Evolutionary conservation across 306 rosid genomes (phyloP), one percentile per base, ranked within the genome.

Genomic region (Citrullus amarus): DNA sequence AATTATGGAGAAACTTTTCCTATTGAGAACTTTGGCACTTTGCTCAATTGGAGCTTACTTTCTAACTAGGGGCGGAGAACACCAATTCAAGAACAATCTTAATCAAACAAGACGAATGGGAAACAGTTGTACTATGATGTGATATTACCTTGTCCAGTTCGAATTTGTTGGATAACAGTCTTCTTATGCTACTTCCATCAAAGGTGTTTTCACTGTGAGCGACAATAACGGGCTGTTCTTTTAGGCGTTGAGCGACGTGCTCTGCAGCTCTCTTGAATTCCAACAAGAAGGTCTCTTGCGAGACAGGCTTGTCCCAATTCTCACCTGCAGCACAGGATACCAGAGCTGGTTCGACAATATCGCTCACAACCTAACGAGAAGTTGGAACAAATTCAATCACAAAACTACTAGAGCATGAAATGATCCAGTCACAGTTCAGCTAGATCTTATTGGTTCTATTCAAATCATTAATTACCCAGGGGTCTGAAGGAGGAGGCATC

Each of bases 121-220:
- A 73, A 48, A 73, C 28, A 51, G 44, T 22, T 6, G 57, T 48
- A 7, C 44, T 53, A 16, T 20, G 67, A 22, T 32, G 25, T 22
- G 9, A 74, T 54, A 54, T 54, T 34, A 96, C 99, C 99, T 95
- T 95, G 78, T 95, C 97, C 22, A 92, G 75, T 79, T 95, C 99
- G 65, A 95, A 92, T 91, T 95, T 88, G 88, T 92, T 95, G 75
- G 96, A 88, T 57, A 95, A 44, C 36, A 95, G 84, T 82, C 96
- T 91, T 89, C 77, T 87, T 41, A 92, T 50, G 48, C 89, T 91
- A 65, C 85, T 89, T 79, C 99, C 97, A 81, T 92, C 99, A 82
- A 92, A 91, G 78, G 89, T 84, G 84, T 86, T 92, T 78, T 95
- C 99, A 86, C 88, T 92, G 66, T 92, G 99, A 55, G 97, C 97